phyloP scores from a whole-genome alignment of 139 green algal species.

The Medakamo hakoo region DNA sequence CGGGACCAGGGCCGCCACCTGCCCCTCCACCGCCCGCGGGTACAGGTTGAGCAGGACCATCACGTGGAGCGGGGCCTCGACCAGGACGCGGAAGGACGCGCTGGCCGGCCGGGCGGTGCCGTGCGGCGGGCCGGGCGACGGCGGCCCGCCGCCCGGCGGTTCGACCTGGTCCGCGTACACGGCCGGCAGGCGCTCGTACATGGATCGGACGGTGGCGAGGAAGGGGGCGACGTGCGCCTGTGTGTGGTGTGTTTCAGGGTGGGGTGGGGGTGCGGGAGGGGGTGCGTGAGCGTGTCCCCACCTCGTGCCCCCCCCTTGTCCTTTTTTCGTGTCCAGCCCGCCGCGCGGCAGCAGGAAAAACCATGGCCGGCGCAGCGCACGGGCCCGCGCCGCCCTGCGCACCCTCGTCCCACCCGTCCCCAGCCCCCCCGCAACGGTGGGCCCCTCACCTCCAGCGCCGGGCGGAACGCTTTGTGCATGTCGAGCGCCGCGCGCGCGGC shows the following conservation, averaged over 20 bases:
- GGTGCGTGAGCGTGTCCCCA: too few species aligned
- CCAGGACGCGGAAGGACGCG: not conserved
- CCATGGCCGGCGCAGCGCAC: too few species aligned
- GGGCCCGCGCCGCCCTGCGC: too few species aligned
- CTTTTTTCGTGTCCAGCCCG: too few species aligned
- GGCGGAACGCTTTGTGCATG: constrained; percentile 68
- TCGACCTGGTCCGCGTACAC: not conserved
- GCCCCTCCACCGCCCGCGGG: not conserved
- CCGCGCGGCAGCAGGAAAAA: too few species aligned
- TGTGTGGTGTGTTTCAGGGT: too few species aligned
- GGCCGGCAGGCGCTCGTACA: constrained; percentile 2
- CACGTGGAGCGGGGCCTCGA: constrained; percentile 20
- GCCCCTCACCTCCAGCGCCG: constrained; percentile 2
- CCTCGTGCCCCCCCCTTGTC: too few species aligned
- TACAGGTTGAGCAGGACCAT: constrained; percentile 74
- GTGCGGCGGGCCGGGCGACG: not conserved
- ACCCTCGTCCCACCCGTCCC: too few species aligned
- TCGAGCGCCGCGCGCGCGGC: constrained; percentile 68
- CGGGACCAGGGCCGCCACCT: constrained; percentile 18
- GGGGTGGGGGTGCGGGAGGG: too few species aligned
- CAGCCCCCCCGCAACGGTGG: too few species aligned
- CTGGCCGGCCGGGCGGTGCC: not conserved
- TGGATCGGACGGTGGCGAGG: constrained; percentile 49
- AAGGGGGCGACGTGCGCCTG: constrained; percentile 50
- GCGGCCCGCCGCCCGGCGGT: not conserved